These are phyloP conservation scores for Umbilicus rupestris DNA, from an alignment of 164 flowering plant genomes.

Conservation along the genomic window DNA sequence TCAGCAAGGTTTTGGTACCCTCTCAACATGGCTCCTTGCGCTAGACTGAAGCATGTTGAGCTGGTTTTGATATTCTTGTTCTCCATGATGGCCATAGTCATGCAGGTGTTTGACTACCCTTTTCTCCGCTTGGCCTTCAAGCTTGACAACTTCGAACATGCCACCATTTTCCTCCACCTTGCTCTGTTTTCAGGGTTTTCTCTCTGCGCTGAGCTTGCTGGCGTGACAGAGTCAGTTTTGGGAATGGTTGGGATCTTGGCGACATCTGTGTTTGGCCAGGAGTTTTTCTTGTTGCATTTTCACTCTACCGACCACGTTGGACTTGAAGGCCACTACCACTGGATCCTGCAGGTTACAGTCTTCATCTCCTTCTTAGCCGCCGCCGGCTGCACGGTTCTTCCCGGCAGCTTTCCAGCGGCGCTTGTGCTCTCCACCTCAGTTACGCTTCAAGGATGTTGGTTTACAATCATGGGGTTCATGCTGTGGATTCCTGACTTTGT, in stretches of 20 bases:
- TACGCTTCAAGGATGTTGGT: conserved; percentile 69
- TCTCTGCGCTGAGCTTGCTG: conserved; percentile 33
- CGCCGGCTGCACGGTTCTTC: conserved; percentile 25
- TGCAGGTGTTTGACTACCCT: conserved; percentile 49
- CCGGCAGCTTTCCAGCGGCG: conserved; percentile 37
- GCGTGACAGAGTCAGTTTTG: conserved; percentile 22
- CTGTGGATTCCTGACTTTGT: conserved; percentile 51
- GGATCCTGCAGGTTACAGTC: conserved; percentile 68
- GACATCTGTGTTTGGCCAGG: conserved; percentile 60
- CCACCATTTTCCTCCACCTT: conserved; percentile 70
- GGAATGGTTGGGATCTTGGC: conserved; percentile 48
- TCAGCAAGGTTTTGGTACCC: conserved; percentile 48
- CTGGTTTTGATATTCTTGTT: conserved; percentile 42
- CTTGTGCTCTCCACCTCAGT: conserved; percentile 52
- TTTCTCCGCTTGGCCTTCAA: conserved; percentile 32
- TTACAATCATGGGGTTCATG: conserved; percentile 61
- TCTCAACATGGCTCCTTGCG: conserved; percentile 16
- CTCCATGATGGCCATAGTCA: conserved; percentile 37
- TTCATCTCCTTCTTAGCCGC: conserved; percentile 38
- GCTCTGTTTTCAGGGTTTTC: conserved; percentile 52
- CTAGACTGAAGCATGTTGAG: conserved; percentile 38
- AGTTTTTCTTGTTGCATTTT: conserved; percentile 55
- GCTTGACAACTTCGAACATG: conserved; percentile 50
- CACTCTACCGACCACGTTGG: conserved; percentile 77
- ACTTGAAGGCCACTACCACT: conserved; percentile 81